A percentile compares a stretch with the other conserved stretches of the same genome.
Evolutionary conservation across 371 early-diverging fungal genomes (phyloP).

Genomic region (Mucor plumbeus): DNA sequence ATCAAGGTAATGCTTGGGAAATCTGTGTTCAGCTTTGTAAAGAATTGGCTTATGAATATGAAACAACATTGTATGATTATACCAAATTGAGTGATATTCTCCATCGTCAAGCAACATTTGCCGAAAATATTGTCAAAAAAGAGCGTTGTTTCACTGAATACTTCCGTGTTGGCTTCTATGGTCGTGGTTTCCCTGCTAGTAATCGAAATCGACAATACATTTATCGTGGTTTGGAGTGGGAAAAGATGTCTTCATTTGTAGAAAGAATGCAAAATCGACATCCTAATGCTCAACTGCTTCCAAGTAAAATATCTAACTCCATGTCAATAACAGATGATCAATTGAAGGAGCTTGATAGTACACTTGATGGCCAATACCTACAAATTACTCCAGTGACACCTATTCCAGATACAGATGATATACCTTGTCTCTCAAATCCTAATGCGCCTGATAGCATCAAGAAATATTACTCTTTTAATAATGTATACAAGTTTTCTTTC

Average conservation of each 20-base stretch:
- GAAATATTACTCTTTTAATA: slow-evolving; percentile 68
- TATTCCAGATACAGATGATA: slow-evolving; percentile 49
- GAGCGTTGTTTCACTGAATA: slow-evolving; percentile 73
- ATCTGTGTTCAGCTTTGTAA: slow-evolving; percentile 66
- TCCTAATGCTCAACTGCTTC: slow-evolving; percentile 63
- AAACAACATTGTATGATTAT: slow-evolving; percentile 61
- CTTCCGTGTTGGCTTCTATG: slow-evolving; percentile 82
- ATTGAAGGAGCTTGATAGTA: slow-evolving; percentile 48
- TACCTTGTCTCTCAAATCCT: slow-evolving; percentile 37
- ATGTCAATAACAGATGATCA: slow-evolving; percentile 52
- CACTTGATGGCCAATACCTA: slow-evolving; percentile 65
- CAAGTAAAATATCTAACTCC: slow-evolving; percentile 43
- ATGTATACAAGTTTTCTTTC: slow-evolving; percentile 69
- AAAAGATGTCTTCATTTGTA: slow-evolving; percentile 75
- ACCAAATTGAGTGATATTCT: slow-evolving; percentile 59
- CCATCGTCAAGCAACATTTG: slow-evolving; percentile 60
- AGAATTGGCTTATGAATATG: slow-evolving; percentile 67
- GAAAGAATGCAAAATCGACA: slow-evolving; percentile 76
- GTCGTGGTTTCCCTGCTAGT: slow-evolving; percentile 63
- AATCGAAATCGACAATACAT: slow-evolving; percentile 73
- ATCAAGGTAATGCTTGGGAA: slow-evolving; percentile 76
- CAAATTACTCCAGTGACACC: slow-evolving; percentile 77
- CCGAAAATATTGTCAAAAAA: slow-evolving; percentile 62
- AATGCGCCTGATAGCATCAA: slow-evolving; percentile 54
- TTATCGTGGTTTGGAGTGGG: slow-evolving; percentile 77